Base-by-base conservation (phyloP, 768 basidiomycete species). In the Nidula microcarpa region DNA sequence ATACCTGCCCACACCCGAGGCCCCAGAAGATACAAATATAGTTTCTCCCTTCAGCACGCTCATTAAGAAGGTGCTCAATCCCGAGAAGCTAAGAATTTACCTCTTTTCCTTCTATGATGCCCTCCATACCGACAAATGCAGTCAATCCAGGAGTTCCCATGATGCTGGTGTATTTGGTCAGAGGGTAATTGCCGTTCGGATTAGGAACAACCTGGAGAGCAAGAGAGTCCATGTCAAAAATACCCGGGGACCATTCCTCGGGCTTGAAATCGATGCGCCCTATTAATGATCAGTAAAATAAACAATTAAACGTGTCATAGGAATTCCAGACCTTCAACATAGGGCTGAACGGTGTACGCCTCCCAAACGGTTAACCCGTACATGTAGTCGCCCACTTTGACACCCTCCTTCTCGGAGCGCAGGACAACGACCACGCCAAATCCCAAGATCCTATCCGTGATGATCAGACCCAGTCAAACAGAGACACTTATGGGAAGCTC, bases 1-100 rank as follows among this genome's bases (percentile, higher is more conserved):
- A 39, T 60, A 84, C 80, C 80, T 79, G 56, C 87, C 87, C 23
- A 89, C 86, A 46, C 43, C n/a, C 7, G 34, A 37, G 16, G 71
- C 76, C 18, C 72, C 76, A 35, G 71, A 61, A 0, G 69, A 70
- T 1, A 79, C 69, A 47, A 74, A 79, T 0, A 64, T 73, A 1
- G 65, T 66, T 52, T 79, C 69, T 13, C 74, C 76, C 72, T 77
- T 23, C 18, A 36, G 17, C n/a, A n/a, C 10, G 37, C 8, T 39
- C 37, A 11, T 13, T 49, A 5, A 18, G 23, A n/a, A 32, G 23
- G 34, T 4, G 0, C 11, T 5, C 23, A 7, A 39, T 8, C 36
- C 33, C 39, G 14, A 33, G 14, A 3, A 8, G 17, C 6, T 14
- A 18, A 8, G 1, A 11, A 6, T 33, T 23, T 4, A 18, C 59